Percentiles rank a stretch among this genome's conserved stretches.
Evolutionary conservation across 495 filamentous ascomycete genomes (phyloP).

Genomic region (Aspergillus haitiensis): DNA sequence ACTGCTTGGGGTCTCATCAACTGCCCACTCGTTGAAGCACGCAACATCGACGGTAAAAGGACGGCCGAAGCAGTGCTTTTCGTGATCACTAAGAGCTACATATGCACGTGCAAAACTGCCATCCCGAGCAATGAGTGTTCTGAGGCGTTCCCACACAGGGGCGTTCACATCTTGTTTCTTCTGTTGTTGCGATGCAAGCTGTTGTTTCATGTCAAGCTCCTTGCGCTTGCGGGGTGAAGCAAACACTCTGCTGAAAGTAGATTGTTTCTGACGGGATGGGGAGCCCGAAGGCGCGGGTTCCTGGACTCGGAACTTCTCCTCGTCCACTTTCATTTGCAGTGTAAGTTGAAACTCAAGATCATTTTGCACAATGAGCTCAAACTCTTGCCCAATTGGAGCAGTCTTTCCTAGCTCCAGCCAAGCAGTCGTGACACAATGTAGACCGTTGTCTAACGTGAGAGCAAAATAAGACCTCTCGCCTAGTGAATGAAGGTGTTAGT

Average conservation of each 20-base stretch:
- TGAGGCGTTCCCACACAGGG: constrained; percentile 75
- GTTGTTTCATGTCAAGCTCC: constrained; percentile 79
- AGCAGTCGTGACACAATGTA: constrained; percentile 95
- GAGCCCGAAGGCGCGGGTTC: constrained; percentile 51
- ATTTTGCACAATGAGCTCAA: constrained; percentile 94
- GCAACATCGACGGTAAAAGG: constrained; percentile 84
- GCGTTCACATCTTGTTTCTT: constrained; percentile 68
- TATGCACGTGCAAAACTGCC: constrained; percentile 93
- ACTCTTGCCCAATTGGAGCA: constrained; percentile 96
- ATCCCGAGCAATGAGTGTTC: constrained; percentile 81
- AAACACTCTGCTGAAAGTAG: constrained; percentile 88
- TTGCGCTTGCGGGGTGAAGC: constrained; percentile 93
- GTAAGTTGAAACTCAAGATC: constrained; percentile 97
- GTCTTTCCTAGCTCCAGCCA: constrained; percentile 92
- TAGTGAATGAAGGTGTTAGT: constrained; percentile 41
- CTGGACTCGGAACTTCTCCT: constrained; percentile 53
- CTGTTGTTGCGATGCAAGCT: constrained; percentile 71
- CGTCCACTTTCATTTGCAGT: constrained; percentile 89
- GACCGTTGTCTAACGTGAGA: constrained; percentile 91
- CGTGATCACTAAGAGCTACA: constrained; percentile 88
- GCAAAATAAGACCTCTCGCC: constrained; percentile 90
- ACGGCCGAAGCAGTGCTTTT: constrained; percentile 78
- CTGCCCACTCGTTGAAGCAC: constrained; percentile 98
- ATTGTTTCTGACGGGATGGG: constrained; percentile 69
- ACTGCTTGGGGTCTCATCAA: constrained; percentile 75